Percentiles rank a stretch among this genome's conserved stretches.
Conservation (phyloP, 2,329 filamentous ascomycete species). For the Ascochyta fabae region DNA sequence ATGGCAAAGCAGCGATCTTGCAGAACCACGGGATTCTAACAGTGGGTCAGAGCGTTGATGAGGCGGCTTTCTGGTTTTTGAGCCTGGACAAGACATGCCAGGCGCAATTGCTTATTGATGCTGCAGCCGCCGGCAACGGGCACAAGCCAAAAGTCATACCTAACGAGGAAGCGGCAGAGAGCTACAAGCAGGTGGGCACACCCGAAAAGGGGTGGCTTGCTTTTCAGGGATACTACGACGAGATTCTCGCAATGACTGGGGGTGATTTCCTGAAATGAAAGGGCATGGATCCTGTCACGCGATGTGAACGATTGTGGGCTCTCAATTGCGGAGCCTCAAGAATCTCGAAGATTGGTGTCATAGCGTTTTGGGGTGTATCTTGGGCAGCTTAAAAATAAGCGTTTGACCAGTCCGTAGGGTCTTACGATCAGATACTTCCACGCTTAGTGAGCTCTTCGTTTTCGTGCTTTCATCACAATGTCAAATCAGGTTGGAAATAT, state of each 20-base stretch:
- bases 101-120: constrained; percentile 54
- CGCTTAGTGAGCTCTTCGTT: no score
- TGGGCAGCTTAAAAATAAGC: no score
- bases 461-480: no score
- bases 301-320: no score
- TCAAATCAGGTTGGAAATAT: no score
- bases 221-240: constrained; percentile 62
- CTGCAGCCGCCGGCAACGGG: constrained; percentile 46
- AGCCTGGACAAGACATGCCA: constrained; percentile 55
- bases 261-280: constrained; percentile 56
- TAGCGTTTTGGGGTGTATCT: no score
- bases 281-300: no score
- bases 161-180: constrained; percentile 50
- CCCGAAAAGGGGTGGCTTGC: constrained; percentile 61
- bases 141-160: constrained; percentile 51
- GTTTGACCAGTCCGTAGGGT: no score
- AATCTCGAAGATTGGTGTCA: no score
- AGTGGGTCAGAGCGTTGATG: constrained; percentile 50
- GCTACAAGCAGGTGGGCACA: constrained; percentile 52
- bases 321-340: no score
- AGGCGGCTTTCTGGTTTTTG: constrained; percentile 56
- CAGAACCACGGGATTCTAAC: constrained; percentile 52
- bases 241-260: constrained; percentile 58
- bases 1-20: constrained; percentile 47
- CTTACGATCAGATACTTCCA: no score